phyloP scores from a whole-genome alignment of 768 basidiomycete species.

The Boletus subcaerulescens region DNA sequence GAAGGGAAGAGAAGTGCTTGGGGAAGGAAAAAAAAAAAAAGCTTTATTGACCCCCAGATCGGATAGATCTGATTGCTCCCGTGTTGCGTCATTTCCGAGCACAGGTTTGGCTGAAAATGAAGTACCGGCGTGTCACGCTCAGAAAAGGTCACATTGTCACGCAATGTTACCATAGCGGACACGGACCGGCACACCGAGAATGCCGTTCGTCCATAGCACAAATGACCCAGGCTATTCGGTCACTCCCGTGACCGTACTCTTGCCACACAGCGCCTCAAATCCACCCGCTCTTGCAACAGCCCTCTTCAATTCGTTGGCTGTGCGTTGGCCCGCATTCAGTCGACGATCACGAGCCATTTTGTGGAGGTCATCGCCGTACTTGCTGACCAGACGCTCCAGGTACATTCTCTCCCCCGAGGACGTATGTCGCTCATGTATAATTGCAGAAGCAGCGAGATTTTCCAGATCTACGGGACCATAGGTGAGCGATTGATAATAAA shows the following conservation, averaged over 20 bases:
- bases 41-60: constrained; percentile 8
- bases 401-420: constrained; percentile 69
- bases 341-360: constrained; percentile 78
- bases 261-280: constrained; percentile 31
- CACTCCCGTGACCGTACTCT: neutral
- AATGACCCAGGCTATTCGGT: constrained; percentile 2
- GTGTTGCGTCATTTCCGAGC: constrained; percentile 18
- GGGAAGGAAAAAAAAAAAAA: constrained; percentile 2
- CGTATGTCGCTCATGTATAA: constrained; percentile 53
- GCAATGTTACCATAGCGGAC: constrained; percentile 18
- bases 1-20: neutral
- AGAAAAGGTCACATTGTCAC: constrained; percentile 28
- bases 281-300: constrained; percentile 58
- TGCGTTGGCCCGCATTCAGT: constrained; percentile 82
- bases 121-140: constrained; percentile 25
- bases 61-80: constrained; percentile 17
- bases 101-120: constrained; percentile 29
- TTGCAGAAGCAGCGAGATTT: constrained; percentile 48
- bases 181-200: constrained; percentile 11
- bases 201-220: constrained; percentile 3
- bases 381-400: constrained; percentile 61
- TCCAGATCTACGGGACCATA: constrained; percentile 55
- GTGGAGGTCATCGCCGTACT: constrained; percentile 68
- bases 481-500: constrained; percentile 16
- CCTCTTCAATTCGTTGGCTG: constrained; percentile 69